Base-by-base conservation (phyloP, 495 filamentous ascomycete genomes). In the Xylaria venustula region DNA sequence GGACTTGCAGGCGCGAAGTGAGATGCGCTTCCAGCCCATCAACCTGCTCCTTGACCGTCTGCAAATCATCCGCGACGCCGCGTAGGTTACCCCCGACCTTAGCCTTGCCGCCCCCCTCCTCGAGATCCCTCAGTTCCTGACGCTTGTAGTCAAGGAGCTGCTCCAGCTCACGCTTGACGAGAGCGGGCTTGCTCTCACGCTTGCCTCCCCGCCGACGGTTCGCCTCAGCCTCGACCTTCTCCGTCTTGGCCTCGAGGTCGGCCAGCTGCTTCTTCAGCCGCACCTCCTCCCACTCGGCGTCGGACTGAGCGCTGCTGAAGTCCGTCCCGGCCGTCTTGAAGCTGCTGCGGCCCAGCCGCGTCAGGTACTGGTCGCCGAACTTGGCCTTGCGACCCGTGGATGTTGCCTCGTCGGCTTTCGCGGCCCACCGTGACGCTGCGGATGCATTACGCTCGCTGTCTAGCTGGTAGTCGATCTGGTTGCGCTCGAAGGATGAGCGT, bases 361-460 rank as follows among this genome's bases (percentile, higher is more conserved):
- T 90, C 46, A 98, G 86, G 77, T 98, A 98, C 42, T 94, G 90
- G 73, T 98, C 93, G 53, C 94, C 94, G 73, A 98, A 98, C 73
- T 93, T 96, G 64, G 92, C 87, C 75, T 98, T 98, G 65, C 88
- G 85, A 40, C 91, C 91, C n/a, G 88, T 90, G 4, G 76, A 69
- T 2, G 92, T 97, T 62, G 86, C 82, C 28, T 91, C 88, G 66
- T 91, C 88, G 44, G 80, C 80, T 55, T 83, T 82, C 15, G 84
- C 79, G 11, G 86, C 88, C 87, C 88, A 93, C 66, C 83, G 82
- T 55, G 85, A 77, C 23, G 81, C 73, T 2, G 79, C 79, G 20
- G 85, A 65, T 7, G 72, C 74, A 54, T 83, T 83, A 44, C 79
- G 74, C 19, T 85, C 81, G 66, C 88, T 87, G 73, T 96, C 92